Conservation (phyloP, 495 filamentous ascomycete species). For the Penicillium angulare region DNA sequence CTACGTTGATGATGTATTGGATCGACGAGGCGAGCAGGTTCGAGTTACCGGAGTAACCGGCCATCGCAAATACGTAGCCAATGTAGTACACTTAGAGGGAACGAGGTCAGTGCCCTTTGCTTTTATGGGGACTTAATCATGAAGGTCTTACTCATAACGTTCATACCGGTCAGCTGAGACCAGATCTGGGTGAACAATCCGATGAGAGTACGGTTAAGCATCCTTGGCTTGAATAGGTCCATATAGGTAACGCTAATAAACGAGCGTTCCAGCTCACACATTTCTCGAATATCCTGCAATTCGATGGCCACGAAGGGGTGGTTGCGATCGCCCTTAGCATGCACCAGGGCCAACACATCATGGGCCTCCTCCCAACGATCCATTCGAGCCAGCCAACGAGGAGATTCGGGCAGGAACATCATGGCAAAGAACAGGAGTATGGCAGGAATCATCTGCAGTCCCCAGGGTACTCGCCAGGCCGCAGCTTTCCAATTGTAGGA, state of each 20-base stretch:
- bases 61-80: slow-evolving; percentile 63
- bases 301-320: slow-evolving; percentile 59
- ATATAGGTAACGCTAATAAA: slow-evolving; percentile 56
- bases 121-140: too few species aligned
- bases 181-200: slow-evolving; percentile 73
- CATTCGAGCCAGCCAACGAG: slow-evolving; percentile 72
- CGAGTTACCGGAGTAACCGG: slow-evolving; percentile 47
- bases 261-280: slow-evolving; percentile 60
- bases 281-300: slow-evolving; percentile 60
- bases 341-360: slow-evolving; percentile 61
- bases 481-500: slow-evolving; percentile 37
- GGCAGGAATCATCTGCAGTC: slow-evolving; percentile 71
- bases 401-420: slow-evolving; percentile 69
- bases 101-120: background rate
- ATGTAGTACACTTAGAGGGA: slow-evolving; percentile 41
- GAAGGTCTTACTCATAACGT: slow-evolving; percentile 66
- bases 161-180: slow-evolving; percentile 75
- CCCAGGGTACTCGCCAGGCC: slow-evolving; percentile 75
- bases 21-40: slow-evolving; percentile 60
- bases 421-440: slow-evolving; percentile 61
- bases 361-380: slow-evolving; percentile 72
- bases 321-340: slow-evolving; percentile 62
- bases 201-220: slow-evolving; percentile 65
- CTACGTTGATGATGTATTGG: slow-evolving; percentile 57
- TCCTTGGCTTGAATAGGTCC: slow-evolving; percentile 60